These are phyloP conservation scores for Kwoniella mangroviensis DNA, from an alignment of 768 basidiomycete genomes.

Conservation along the genomic window DNA sequence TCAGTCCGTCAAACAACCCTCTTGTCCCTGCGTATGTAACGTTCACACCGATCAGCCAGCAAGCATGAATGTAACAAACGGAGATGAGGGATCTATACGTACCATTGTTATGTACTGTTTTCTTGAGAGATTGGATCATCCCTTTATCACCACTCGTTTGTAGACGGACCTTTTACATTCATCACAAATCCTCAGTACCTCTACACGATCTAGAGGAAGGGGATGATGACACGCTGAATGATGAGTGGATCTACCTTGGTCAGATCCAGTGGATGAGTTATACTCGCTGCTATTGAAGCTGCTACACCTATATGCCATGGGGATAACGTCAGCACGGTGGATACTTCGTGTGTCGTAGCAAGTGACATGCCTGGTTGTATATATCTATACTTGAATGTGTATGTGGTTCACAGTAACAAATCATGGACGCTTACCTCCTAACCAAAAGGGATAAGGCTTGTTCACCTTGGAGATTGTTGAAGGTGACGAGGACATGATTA, in stretches of 20 bases:
- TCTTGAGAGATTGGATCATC: constrained; percentile 80
- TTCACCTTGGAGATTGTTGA: background rate
- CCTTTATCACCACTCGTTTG: constrained; percentile 91
- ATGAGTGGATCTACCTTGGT: constrained; percentile 65
- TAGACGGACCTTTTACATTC: constrained; percentile 62
- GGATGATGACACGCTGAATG: background rate
- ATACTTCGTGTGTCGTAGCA: too few relatives aligned
- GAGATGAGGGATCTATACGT: background rate
- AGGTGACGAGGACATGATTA: too few relatives aligned
- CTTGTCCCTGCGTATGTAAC: constrained; percentile 55
- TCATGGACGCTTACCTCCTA: constrained; percentile 38
- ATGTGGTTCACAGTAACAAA: background rate
- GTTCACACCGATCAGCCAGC: background rate
- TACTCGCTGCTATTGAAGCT: constrained; percentile 43
- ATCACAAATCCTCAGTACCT: background rate
- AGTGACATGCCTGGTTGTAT: too few relatives aligned
- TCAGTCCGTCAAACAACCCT: constrained; percentile 83
- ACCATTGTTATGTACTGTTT: constrained; percentile 82
- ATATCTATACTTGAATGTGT: background rate
- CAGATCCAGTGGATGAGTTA: constrained; percentile 60
- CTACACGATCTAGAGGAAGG: background rate
- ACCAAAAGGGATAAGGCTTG: constrained; percentile 50
- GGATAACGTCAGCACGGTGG: background rate
- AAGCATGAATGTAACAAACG: background rate
- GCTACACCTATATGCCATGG: constrained; percentile 35